Conservation (phyloP, 352 stramenopile genomes). For the Phytophthora citrophthora region DNA sequence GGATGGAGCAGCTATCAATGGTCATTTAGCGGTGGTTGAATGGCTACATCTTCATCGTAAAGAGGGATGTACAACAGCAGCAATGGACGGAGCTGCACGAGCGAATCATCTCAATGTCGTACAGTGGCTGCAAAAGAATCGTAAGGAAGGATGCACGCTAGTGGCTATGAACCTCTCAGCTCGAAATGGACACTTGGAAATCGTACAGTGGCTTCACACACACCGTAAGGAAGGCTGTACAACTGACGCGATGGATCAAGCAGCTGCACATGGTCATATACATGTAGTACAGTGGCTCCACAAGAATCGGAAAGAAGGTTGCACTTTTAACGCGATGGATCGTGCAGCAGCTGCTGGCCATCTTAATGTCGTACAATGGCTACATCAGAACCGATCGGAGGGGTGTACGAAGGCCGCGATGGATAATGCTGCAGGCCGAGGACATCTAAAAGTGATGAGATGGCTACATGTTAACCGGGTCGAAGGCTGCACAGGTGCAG, state of each 20-base stretch:
- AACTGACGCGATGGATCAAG: constrained; percentile 39
- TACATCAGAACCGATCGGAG: constrained; percentile 28
- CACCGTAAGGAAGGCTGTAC: constrained; percentile 34
- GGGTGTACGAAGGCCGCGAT: constrained; percentile 37
- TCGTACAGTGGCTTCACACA: constrained; percentile 36
- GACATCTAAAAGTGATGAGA: constrained; percentile 31
- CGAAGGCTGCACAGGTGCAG: constrained; percentile 38
- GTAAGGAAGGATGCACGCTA: constrained; percentile 31
- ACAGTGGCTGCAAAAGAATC: constrained; percentile 40
- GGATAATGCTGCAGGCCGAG: constrained; percentile 35
- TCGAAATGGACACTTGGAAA: constrained; percentile 35
- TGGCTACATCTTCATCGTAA: constrained; percentile 36
- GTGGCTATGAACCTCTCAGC: constrained; percentile 40
- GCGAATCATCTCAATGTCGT: constrained; percentile 37
- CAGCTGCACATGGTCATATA: constrained; percentile 37
- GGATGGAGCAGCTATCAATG: constrained; percentile 37
- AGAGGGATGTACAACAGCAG: constrained; percentile 38
- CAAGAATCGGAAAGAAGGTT: constrained; percentile 35
- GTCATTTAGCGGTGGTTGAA: constrained; percentile 32
- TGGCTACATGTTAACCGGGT: constrained; percentile 38
- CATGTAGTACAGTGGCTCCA: constrained; percentile 41
- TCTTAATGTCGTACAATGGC: constrained; percentile 38
- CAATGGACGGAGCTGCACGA: constrained; percentile 36
- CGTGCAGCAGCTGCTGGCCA: constrained; percentile 26
- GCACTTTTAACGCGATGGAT: constrained; percentile 42